A percentile compares a stretch with the other conserved stretches of the same genome.
These are phyloP conservation scores for Lizonia empirigonia DNA, from an alignment of 2,329 filamentous ascomycete species.

Conservation along the genomic window DNA sequence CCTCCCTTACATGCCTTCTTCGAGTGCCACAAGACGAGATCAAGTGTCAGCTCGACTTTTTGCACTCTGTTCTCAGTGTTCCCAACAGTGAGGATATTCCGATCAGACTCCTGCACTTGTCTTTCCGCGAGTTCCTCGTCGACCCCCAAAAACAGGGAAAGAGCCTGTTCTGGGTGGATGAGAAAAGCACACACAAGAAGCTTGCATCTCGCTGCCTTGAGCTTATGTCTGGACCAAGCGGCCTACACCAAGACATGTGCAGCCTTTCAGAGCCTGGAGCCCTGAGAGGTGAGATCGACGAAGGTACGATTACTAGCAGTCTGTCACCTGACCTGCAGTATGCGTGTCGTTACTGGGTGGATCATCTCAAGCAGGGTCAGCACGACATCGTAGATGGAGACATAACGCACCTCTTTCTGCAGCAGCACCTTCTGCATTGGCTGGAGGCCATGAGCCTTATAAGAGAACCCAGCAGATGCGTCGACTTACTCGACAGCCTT, in stretches of 20 bases:
- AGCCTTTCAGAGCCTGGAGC: conserved; percentile 11
- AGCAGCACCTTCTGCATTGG: conserved; percentile 52
- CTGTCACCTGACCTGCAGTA: conserved; percentile 40
- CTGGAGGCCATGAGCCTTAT: conserved; percentile 52
- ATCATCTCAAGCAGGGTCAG: conserved; percentile 25
- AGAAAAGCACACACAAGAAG: conserved; percentile 37
- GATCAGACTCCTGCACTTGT: conserved; percentile 38
- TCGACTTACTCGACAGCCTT: conserved; percentile 24
- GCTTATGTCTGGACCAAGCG: conserved; percentile 35
- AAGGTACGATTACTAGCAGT: conserved; percentile 10
- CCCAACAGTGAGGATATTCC: conserved; percentile 39
- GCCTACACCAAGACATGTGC: conserved; percentile 49
- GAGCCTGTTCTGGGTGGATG: conserved; percentile 44
- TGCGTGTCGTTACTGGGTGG: conserved; percentile 47
- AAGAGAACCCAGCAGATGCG: conserved; percentile 25
- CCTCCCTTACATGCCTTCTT: conserved; percentile 21
- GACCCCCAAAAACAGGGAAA: conserved; percentile 26
- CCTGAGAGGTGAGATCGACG: conserved; percentile 15
- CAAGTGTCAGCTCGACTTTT: conserved; percentile 30
- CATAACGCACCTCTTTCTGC: conserved; percentile 45
- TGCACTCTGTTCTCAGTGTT: conserved; percentile 31
- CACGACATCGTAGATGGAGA: conserved; percentile 28
- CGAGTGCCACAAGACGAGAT: conserved; percentile 23
- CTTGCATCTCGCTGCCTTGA: conserved; percentile 47
- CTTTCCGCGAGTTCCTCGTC: conserved; percentile 39